A percentile compares a stretch with the other conserved stretches of the same genome.
Evolutionary conservation across 768 basidiomycete species (phyloP).

Genomic region (Pleurotus citrinopileatus): DNA sequence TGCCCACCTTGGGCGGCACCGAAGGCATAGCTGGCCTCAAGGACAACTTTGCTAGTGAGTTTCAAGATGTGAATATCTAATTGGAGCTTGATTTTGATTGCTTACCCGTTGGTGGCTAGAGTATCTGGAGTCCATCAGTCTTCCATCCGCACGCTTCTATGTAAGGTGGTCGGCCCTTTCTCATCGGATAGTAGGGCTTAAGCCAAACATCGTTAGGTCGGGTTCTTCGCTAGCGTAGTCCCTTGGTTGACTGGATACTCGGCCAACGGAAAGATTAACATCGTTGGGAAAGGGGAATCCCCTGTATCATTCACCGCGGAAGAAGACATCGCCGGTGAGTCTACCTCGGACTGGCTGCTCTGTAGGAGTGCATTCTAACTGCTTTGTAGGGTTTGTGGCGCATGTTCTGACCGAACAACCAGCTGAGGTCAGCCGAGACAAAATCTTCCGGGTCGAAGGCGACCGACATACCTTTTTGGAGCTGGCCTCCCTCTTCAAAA

Average conservation of each 20-base stretch:
- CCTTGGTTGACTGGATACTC: constrained; percentile 25
- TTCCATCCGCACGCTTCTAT: constrained; percentile 28
- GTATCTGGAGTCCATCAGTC: constrained; percentile 23
- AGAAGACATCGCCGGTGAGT: constrained; percentile 30
- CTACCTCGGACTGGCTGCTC: not conserved
- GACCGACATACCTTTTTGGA: constrained; percentile 24
- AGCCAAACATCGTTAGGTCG: constrained; percentile 27
- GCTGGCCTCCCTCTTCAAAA: constrained; percentile 21
- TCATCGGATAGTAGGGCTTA: too few relatives aligned
- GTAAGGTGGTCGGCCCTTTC: too few relatives aligned
- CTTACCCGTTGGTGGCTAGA: constrained; percentile 16
- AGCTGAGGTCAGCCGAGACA: constrained; percentile 21
- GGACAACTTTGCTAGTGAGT: constrained; percentile 25
- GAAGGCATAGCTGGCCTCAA: constrained; percentile 23
- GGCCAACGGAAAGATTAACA: constrained; percentile 23
- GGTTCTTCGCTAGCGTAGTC: constrained; percentile 28
- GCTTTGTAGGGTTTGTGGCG: constrained; percentile 29
- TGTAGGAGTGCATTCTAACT: not conserved
- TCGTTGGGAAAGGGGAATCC: constrained; percentile 27
- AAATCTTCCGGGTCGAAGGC: constrained; percentile 33
- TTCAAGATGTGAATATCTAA: too few relatives aligned
- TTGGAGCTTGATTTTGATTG: not conserved
- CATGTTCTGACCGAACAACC: constrained; percentile 31
- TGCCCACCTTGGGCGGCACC: constrained; percentile 29
- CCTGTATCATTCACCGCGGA: constrained; percentile 27